Evolutionary conservation across 208 protist species (phyloP).

Genomic region (Leishmania tarentolae): DNA sequence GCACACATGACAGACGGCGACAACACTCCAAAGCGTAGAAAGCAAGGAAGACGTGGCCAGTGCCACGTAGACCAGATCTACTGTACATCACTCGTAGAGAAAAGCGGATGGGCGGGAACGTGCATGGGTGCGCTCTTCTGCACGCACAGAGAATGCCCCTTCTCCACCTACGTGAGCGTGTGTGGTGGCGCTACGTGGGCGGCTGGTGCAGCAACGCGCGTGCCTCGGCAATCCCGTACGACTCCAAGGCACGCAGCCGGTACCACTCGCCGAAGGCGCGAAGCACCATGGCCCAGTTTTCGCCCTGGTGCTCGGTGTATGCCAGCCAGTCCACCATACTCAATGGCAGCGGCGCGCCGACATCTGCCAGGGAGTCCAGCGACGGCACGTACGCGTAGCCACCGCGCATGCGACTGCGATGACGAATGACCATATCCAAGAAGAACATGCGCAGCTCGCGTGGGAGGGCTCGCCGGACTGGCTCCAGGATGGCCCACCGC

Average conservation of each 20-base stretch:
- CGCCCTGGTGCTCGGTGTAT: constrained; percentile 28
- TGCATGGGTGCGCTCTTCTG: background rate
- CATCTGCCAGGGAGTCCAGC: background rate
- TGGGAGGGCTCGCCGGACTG: constrained; percentile 22
- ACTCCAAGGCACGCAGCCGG: constrained; percentile 65
- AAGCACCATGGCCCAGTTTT: constrained; percentile 51
- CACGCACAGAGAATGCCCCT: background rate
- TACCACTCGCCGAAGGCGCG: constrained; percentile 84
- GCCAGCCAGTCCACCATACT: constrained; percentile 56
- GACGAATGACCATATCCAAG: constrained; percentile 29
- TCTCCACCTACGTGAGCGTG: background rate
- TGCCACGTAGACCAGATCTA: background rate
- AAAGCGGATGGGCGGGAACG: background rate
- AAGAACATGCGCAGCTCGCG: constrained; percentile 31
- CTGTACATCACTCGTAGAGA: background rate
- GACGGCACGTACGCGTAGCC: constrained; percentile 52
- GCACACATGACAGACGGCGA: background rate
- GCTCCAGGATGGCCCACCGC: constrained; percentile 15
- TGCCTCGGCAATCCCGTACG: constrained; percentile 12
- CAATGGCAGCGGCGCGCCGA: constrained; percentile 6
- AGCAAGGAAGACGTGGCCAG: background rate
- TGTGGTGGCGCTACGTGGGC: constrained; percentile 1
- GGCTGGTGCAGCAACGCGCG: constrained; percentile 4
- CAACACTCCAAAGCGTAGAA: background rate
- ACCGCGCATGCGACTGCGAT: constrained; percentile 12